Evolutionary conservation across 1,284 basidiomycete genomes (phyloP).

Genomic region (Cutaneotrichosporon cyanovorans): DNA sequence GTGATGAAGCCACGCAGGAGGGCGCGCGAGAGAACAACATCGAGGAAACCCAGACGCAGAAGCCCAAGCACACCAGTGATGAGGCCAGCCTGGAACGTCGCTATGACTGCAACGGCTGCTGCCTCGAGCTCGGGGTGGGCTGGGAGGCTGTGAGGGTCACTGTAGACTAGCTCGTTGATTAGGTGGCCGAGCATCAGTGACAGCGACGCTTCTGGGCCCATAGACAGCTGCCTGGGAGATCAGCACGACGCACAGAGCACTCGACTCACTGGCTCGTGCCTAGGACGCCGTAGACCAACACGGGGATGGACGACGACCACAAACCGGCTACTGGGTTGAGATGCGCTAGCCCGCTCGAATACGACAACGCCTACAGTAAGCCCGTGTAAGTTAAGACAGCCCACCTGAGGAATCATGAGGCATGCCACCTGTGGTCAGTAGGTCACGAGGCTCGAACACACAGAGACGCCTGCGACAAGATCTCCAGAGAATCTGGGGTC

Average conservation of each 20-base stretch:
- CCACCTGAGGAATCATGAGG: conserved; percentile 76
- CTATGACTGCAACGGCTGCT: conserved; percentile 57
- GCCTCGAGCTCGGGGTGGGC: conserved; percentile 50
- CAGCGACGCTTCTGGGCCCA: conserved; percentile 84
- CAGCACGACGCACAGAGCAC: neutral
- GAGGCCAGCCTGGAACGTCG: conserved; percentile 79
- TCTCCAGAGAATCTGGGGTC: conserved; percentile 64
- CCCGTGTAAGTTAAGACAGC: neutral
- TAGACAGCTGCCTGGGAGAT: conserved; percentile 45
- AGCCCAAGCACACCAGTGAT: conserved; percentile 81
- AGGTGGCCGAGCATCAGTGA: conserved; percentile 83
- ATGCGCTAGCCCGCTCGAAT: conserved; percentile 75
- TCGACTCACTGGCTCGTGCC: conserved; percentile 58
- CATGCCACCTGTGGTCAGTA: conserved; percentile 55
- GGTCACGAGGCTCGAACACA: conserved; percentile 13
- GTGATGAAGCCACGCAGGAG: conserved; percentile 68
- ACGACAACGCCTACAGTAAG: conserved; percentile 60
- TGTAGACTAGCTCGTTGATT: conserved; percentile 60
- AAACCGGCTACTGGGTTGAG: conserved; percentile 74
- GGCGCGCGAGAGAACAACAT: conserved; percentile 86
- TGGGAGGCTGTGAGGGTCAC: conserved; percentile 54
- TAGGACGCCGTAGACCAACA: conserved; percentile 72
- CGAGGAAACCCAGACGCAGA: conserved; percentile 83
- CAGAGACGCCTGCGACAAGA: conserved; percentile 71
- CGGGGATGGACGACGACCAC: conserved; percentile 74